Percentiles rank a stretch among this genome's conserved stretches.
phyloP scores from a whole-genome alignment of 768 basidiomycete genomes.

The Hygrocybe punicea region DNA sequence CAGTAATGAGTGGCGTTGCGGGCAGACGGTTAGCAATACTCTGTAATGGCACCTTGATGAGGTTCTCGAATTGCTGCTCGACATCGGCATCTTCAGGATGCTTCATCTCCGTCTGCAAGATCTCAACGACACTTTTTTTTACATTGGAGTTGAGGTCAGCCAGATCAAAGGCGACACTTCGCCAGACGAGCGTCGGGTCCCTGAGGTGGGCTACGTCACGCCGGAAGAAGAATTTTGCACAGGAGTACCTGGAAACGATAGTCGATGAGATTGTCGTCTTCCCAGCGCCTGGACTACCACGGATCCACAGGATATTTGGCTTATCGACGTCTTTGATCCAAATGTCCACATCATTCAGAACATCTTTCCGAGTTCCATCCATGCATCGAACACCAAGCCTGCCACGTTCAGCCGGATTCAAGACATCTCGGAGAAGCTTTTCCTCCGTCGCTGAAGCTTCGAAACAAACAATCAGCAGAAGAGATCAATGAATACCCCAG shows the following conservation, averaged over 20 bases:
- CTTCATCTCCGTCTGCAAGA: neutral
- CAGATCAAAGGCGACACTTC: conserved; percentile 10
- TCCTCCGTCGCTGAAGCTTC: neutral
- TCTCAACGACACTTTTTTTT: neutral
- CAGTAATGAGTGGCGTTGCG: neutral
- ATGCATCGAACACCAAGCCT: neutral
- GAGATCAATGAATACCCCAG: neutral
- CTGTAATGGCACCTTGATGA: conserved; percentile 1
- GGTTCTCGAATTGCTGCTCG: neutral
- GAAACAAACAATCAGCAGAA: neutral
- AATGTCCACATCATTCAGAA: neutral
- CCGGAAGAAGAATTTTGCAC: conserved; percentile 1
- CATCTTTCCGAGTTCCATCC: conserved; percentile 1
- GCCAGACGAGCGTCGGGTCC: conserved; percentile 9
- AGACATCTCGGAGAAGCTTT: neutral
- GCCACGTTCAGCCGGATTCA: neutral
- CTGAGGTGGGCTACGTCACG: conserved; percentile 6
- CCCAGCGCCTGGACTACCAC: neutral
- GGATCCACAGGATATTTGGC: conserved; percentile 7
- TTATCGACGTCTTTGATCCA: conserved; percentile 4
- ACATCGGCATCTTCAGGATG: neutral
- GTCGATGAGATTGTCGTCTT: conserved; percentile 3
- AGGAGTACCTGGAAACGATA: too few relatives aligned
- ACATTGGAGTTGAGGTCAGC: conserved; percentile 1
- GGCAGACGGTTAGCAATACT: neutral